A percentile compares a stretch with the other conserved stretches of the same genome.
Evolutionary conservation across 2,329 filamentous ascomycete genomes (phyloP).

Genomic region (Colletotrichum orbiculare): DNA sequence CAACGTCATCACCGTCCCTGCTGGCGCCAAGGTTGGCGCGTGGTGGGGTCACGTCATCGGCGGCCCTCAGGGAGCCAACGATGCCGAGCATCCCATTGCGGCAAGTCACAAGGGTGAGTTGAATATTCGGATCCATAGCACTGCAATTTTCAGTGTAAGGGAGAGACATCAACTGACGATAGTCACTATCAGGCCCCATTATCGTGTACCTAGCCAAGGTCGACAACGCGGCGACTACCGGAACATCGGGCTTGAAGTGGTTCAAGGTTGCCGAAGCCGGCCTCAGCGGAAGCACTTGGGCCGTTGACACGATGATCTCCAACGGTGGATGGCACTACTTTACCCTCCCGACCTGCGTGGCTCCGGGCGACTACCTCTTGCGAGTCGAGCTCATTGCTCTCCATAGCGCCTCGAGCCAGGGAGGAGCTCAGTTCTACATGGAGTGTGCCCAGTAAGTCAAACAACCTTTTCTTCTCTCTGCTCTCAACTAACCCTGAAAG

Average conservation of each 20-base stretch:
- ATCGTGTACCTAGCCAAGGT: constrained; percentile 61
- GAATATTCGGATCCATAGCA: no score
- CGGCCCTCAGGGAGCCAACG: constrained; percentile 54
- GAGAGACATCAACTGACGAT: not conserved
- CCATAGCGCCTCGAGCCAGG: constrained; percentile 47
- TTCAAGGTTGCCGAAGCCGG: constrained; percentile 64
- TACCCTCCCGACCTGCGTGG: constrained; percentile 51
- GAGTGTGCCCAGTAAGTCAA: constrained; percentile 39
- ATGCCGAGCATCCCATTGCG: constrained; percentile 61
- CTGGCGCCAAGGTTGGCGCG: constrained; percentile 59
- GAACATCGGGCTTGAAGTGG: constrained; percentile 53
- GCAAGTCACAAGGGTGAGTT: constrained; percentile 57
- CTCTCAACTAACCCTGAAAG: not conserved
- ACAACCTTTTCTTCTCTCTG: rapidly evolving
- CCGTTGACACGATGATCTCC: constrained; percentile 42
- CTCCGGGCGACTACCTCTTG: constrained; percentile 55
- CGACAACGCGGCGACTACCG: constrained; percentile 54
- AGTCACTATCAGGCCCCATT: constrained; percentile 53
- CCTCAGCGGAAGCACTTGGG: constrained; percentile 43
- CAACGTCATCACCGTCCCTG: constrained; percentile 56
- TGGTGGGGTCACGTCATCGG: constrained; percentile 64
- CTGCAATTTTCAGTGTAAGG: rapidly evolving
- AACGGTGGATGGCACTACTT: constrained; percentile 48
- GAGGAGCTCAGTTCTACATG: constrained; percentile 42
- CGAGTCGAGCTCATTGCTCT: constrained; percentile 55